Base-by-base conservation (phyloP, 2,329 filamentous ascomycete genomes). In the Monilinia polystroma region DNA sequence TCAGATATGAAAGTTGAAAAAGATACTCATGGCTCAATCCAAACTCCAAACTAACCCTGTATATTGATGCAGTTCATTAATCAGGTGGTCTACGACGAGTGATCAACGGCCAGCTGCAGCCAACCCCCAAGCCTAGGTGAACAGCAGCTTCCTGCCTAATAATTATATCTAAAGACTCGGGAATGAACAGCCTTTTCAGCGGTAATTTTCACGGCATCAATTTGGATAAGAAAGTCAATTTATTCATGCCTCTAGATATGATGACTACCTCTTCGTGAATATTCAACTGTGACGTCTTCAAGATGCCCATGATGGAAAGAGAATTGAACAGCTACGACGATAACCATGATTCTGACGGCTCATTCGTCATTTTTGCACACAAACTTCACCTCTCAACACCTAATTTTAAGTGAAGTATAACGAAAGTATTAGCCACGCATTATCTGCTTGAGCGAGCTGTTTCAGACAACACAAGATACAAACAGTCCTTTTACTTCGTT, bases 361-460 rank as follows among this genome's bases (percentile, higher is more conserved):
- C 23, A 14, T 11, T 45, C 16, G 11, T 58, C 23, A 20, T 4
- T 4, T 2, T 2, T 4, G 7, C 14, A 18, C 7, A 6, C 4
- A 18, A 2, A 11, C 7, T 0, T 35, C 7, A 18, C 0, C 5
- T 29, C 45, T 10, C 0, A 49, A 23, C 45, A 35, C 3, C 14
- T 18, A 35, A 7, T 35, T 7, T 3, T 26, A 49, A 38, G 32
- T 51, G 58, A 60, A 60, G 38, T 11, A 14, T 14, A 20, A 29
- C 43, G 45, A n/a, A 49, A 38, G 7, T 51, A 38, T 51, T 26
- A 16, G 7, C 45, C 35, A 20, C 57, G 11, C 57, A 3, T 18
- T 60, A 10, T 16, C 49, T 59, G 6, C 23, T n/a, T 59, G 49
- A 59, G 58, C 58, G 45, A 60, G 45, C n/a, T 18, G 7, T 60